Evolutionary conservation across 1,139 yeast genomes (phyloP).

Genomic region (Geotrichum restrictum): DNA sequence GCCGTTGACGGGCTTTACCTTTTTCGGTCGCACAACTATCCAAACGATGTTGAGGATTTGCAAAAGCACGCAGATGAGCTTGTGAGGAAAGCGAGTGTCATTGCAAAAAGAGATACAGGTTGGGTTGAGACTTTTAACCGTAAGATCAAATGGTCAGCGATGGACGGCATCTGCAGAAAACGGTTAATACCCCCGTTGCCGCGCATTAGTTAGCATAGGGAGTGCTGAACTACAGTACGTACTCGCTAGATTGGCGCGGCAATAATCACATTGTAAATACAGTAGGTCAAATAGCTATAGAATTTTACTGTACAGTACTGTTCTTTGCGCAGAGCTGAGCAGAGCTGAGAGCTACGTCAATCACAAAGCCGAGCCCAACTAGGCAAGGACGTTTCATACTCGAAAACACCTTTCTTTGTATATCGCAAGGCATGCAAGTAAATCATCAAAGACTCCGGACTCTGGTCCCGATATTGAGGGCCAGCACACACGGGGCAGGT

Average conservation of each 20-base stretch:
- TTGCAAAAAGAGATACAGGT: conserved; percentile 30
- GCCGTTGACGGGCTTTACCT: conserved; percentile 52
- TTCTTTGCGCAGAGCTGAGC: too few species aligned
- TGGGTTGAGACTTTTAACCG: conserved; percentile 37
- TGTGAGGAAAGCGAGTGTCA: conserved; percentile 29
- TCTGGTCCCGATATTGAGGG: conserved; percentile 32
- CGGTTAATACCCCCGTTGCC: conserved; percentile 7
- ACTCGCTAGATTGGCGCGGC: too few species aligned
- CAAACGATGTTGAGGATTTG: conserved; percentile 25
- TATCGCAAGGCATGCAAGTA: conserved; percentile 55
- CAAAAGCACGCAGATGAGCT: conserved; percentile 38
- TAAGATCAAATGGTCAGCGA: conserved; percentile 27
- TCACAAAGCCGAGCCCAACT: conserved; percentile 14
- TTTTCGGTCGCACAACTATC: conserved; percentile 36
- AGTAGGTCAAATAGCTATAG: too few species aligned
- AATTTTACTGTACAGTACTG: too few species aligned
- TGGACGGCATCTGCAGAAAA: conserved; percentile 6
- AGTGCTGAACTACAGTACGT: too few species aligned
- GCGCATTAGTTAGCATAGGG: too few species aligned
- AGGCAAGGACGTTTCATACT: conserved; percentile 11
- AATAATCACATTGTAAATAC: too few species aligned
- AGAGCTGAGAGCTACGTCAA: too few species aligned
- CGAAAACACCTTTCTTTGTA: neutral
- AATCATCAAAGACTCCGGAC: conserved; percentile 41
- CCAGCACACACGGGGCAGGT: conserved; percentile 11